Base-by-base conservation (phyloP, 148 eudicot genomes). In the Fagopyrum esculentum region DNA sequence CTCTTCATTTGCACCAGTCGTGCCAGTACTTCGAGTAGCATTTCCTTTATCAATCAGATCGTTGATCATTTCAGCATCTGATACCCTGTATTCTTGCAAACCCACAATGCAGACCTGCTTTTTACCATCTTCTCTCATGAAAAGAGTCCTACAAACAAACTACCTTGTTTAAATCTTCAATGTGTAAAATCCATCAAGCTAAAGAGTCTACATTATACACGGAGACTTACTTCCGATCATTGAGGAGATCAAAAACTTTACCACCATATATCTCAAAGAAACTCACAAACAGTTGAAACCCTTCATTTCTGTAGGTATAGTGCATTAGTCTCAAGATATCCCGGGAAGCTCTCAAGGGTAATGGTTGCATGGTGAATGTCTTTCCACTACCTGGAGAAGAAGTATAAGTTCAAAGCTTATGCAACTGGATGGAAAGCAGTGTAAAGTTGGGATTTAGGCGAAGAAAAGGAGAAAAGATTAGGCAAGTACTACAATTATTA, bases 81-180 rank as follows among this genome's bases (percentile, higher is more conserved):
- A 76, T 45, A 90, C 90, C 76, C 48, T 73, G 80, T 81, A 84
- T 77, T 90, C 96, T 78, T 88, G 90, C 87, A 90, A 82, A 50
- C 96, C 96, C 76, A 87, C 96, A 48, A 90, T 88, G 85, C 96
- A 90, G 45, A 90, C 96, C 84, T 90, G 92, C 80, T 90, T 87
- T 78, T 87, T 88, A 46, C 91, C 91, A 80, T 91, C 96, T 77
- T 91, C 96, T 76, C 96, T 91, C 85, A 91, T 89, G 82, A 80
- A 89, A 73, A 91, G 85, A 78, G 79, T 84, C 83, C 96, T 90
- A 80, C 50, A 45, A 22, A 45, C 13, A 70, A 11, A 70, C 19
- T 5, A 19, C 9, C 15, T 6, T 17, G 22, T 16, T n/a, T 45
- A 12, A 70, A 44, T n/a, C 19, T 11, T 44, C 50, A 60, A 70